These are phyloP conservation scores for Xylariaceae sp. DNA, from an alignment of 2,329 filamentous ascomycete genomes.

Conservation along the genomic window DNA sequence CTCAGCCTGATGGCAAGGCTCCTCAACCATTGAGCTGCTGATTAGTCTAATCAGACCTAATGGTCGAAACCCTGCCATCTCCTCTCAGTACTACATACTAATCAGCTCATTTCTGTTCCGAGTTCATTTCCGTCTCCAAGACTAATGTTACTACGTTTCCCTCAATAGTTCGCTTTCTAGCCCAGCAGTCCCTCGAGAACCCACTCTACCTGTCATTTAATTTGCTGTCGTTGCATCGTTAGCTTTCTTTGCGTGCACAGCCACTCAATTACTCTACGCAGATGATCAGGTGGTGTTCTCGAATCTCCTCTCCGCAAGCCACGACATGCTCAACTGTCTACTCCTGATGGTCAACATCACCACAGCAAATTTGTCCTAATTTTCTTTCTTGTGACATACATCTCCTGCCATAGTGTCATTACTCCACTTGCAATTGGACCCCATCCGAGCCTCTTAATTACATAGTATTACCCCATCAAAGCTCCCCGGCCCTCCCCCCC, in stretches of 20 bases:
- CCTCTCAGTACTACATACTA: neutral
- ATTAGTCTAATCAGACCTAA: neutral
- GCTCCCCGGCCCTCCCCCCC: neutral
- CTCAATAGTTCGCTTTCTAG: neutral
- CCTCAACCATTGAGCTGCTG: neutral
- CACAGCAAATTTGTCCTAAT: neutral
- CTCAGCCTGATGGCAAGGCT: neutral
- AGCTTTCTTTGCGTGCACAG: neutral
- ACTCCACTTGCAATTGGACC: neutral
- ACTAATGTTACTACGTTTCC: neutral
- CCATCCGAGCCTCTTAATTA: neutral
- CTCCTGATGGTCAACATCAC: neutral
- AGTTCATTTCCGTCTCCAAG: neutral
- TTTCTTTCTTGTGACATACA: neutral
- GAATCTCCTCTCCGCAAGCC: neutral
- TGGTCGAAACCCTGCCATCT: neutral
- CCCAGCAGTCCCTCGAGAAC: neutral
- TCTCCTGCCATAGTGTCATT: neutral
- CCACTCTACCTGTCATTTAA: neutral
- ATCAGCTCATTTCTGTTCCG: neutral
- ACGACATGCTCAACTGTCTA: neutral
- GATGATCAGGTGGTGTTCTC: neutral
- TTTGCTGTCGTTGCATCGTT: slow-evolving; percentile 1
- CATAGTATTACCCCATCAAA: neutral
- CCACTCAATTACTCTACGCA: neutral